phyloP scores from a whole-genome alignment of 202 grass and related monocot species.

The Saccharum hybrid region DNA sequence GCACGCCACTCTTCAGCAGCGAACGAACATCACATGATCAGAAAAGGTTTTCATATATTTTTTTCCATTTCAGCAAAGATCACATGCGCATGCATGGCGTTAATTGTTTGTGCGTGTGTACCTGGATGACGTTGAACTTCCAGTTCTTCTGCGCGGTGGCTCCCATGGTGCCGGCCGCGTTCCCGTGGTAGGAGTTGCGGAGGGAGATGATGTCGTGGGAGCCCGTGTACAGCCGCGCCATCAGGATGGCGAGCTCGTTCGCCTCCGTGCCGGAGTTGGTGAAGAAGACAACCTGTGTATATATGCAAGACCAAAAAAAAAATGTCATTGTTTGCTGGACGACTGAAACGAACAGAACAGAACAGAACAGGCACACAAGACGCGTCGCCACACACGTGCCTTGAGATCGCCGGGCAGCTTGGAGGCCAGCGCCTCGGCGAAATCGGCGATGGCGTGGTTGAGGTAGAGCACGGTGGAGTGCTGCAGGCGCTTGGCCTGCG shows the following conservation, averaged over 20 bases:
- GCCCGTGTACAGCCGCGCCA: constrained; percentile 76
- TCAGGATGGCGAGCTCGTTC: constrained; percentile 94
- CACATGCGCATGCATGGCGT: not conserved
- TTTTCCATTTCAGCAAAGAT: not conserved
- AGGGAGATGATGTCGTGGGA: constrained; percentile 89
- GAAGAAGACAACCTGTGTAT: constrained; percentile 74
- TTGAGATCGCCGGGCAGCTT: constrained; percentile 83
- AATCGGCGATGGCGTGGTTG: constrained; percentile 83
- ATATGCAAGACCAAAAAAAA: not conserved
- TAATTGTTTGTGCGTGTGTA: not conserved
- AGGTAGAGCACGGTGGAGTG: constrained; percentile 89
- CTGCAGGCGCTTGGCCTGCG: constrained; percentile 68
- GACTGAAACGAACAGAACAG: no score
- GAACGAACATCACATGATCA: not conserved
- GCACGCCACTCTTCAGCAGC: constrained; percentile 65
- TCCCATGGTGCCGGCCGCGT: constrained; percentile 81
- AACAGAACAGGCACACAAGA: not conserved
- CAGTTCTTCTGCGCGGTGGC: constrained; percentile 91
- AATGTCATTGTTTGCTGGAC: not conserved
- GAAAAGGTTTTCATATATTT: not conserved
- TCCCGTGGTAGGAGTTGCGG: constrained; percentile 90
- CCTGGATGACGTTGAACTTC: constrained; percentile 69
- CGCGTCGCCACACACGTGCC: constrained; percentile 2
- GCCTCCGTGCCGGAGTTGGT: constrained; percentile 95
- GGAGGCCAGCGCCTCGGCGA: constrained; percentile 84